Evolutionary conservation across 2,329 filamentous ascomycete species (phyloP), one percentile per base, ranked within the genome.

Genomic region (Tolypocladium ophioglossoides): DNA sequence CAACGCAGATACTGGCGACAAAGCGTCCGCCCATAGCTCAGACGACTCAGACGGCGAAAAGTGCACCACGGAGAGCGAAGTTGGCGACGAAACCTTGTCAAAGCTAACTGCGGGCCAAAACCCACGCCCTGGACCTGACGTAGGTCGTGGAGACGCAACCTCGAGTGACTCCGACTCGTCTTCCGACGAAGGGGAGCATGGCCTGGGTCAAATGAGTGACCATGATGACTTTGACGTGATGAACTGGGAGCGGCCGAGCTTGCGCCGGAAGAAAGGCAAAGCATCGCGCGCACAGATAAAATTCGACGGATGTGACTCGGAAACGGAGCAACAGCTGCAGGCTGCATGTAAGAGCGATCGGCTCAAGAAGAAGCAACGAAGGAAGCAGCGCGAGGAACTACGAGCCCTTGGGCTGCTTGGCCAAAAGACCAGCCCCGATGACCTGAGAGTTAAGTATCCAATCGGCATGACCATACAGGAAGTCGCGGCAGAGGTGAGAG

Each of bases 141-240:
- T 18, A 2, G 32, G 11, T 14, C 1, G 24, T 9, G 20, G 5
- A 22, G 30, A 37, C 9, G n/a, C 4, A 30, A 22, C 3, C 3
- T 32, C 22, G 6, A 35, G 12, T 10, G 30, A 44, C 34, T n/a
- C 6, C 7, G 49, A 48, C 20, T 47, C 48, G 8, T 11, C 14
- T 30, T 32, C 10, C 8, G 40, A 46, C 11, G 41, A 27, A n/a
- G 8, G 16, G 5, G 11, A 9, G 10, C 22, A 20, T 37, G 5
- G 22, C 34, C 4, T 11, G 11, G 20, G 16, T 12, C 41, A 14
- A 5, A 27, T 18, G 27, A 22, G 41, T 14, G 71, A 70, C 2
- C 80, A 83, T 57, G 83, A 86, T 56, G 87, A 83, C 10, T 85
- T 96, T 58, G 90, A 96, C 64, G 75, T 95, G 47, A 92, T 94